These are phyloP conservation scores for Phialocephala subalpina DNA, from an alignment of 2,329 filamentous ascomycete genomes.

Conservation along the genomic window DNA sequence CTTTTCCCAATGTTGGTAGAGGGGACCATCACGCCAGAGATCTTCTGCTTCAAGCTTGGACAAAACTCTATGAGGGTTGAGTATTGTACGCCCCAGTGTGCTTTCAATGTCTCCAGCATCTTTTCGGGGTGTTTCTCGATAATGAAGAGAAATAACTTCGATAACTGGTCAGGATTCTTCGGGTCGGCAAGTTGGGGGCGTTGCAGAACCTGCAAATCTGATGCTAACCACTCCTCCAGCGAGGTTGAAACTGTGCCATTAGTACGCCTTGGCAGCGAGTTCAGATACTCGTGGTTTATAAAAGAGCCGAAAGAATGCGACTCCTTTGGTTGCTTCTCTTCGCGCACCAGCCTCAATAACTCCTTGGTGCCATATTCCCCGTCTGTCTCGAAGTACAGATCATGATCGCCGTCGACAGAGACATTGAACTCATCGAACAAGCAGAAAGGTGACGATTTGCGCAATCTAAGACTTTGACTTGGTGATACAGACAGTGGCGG, in stretches of 20 bases:
- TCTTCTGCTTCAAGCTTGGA: conserved; percentile 18
- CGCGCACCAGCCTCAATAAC: conserved; percentile 19
- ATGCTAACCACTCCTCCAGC: conserved; percentile 22
- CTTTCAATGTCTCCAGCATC: conserved; percentile 26
- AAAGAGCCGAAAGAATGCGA: not conserved
- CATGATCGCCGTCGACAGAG: conserved; percentile 8
- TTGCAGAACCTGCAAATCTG: conserved; percentile 14
- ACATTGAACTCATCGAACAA: not conserved
- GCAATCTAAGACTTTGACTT: not conserved
- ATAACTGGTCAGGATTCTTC: conserved; percentile 20
- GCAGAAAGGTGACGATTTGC: not conserved
- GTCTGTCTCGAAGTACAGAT: conserved; percentile 26
- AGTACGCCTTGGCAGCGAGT: not conserved
- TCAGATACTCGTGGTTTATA: not conserved
- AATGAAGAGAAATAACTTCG: conserved; percentile 24
- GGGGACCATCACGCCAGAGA: conserved; percentile 21
- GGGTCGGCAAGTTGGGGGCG: conserved; percentile 24
- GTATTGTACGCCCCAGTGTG: conserved; percentile 7
- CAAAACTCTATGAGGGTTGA: not conserved
- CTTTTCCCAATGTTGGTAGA: conserved; percentile 20
- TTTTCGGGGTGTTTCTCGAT: conserved; percentile 26
- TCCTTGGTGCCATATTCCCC: conserved; percentile 20
- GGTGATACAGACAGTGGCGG: not conserved
- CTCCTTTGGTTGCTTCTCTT: not conserved
- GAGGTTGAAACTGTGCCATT: not conserved